Evolutionary conservation across 805 yeast species (phyloP), one percentile per base, ranked within the genome.

Genomic region (Sugiyamaella smithiae): DNA sequence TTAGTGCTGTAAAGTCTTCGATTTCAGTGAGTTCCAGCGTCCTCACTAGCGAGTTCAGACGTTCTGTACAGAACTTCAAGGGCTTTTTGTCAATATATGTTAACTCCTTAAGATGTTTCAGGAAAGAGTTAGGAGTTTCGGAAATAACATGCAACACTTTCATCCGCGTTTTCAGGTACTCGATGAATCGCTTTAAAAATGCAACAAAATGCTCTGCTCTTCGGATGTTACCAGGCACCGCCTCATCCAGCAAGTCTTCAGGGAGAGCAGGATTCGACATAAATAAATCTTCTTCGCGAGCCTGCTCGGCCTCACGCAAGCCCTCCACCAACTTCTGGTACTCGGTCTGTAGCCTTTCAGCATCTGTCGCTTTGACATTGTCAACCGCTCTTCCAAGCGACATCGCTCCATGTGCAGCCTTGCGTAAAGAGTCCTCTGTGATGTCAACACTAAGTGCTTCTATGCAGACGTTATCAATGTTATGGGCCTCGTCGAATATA

Each of bases 401-500:
- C 55, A 77, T 77, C 0, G 96, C 96, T 56, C 98, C 98, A 56
- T 83, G 76, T 1, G 96, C 76, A 0, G 99, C 99, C 56, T 82
- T 74, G 59, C 89, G 84, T 52, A 93, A 68, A 6, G 88, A 80
- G 57, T 91, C 97, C 58, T 89, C 96, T 0, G 97, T 93, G 55
- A 93, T 70, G 63, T 93, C 98, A 43, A 93, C 75, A 4, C 97
- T 88, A 36, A 93, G 68, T 0, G 98, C 87, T 67, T 93, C 99
- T 50, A 93, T 93, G 71, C 99, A 93, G 49, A 93, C 99, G 73
- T 93, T 93, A 74, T 93, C 99, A 49, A 93, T 93, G 69, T 93
- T 93, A 67, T 93, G 99, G 42, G 99, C 99, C 71, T 93, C 99
- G 70, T 93, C 99, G 64, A 93, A 93, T 33, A 93, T 95, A 53